Percentiles rank a stretch among this genome's conserved stretches.
phyloP scores from a whole-genome alignment of 139 green algal species.

The Micractinium conductrix region DNA sequence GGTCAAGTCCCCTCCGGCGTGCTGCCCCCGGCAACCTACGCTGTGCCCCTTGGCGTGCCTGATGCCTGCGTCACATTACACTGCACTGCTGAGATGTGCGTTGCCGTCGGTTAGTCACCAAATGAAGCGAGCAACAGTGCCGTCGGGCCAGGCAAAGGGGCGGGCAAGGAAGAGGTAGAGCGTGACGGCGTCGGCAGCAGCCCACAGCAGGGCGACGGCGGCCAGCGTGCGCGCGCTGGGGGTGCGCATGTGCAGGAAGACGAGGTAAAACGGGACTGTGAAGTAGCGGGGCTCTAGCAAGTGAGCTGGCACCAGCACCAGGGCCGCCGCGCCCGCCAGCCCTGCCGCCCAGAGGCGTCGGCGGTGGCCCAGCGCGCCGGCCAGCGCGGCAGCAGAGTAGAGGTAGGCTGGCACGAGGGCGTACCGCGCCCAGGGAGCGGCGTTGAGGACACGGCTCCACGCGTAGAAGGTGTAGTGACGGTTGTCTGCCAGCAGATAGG shows the following conservation, averaged over 20 bases:
- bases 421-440: constrained; percentile 35
- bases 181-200: constrained; percentile 59
- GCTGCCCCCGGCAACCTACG: no score
- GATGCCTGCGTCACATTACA: no score
- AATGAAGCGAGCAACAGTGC: constrained; percentile 84
- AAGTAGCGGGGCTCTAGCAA: constrained; percentile 95
- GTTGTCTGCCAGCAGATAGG: constrained; percentile 96
- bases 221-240: background rate
- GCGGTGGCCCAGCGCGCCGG: constrained; percentile 33
- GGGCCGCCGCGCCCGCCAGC: constrained; percentile 40
- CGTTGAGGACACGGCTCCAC: constrained; percentile 71
- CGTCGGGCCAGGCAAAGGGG: constrained; percentile 80
- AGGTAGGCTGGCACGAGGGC: constrained; percentile 64
- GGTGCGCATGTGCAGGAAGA: constrained; percentile 61
- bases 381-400: constrained; percentile 41
- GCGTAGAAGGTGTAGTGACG: constrained; percentile 96
- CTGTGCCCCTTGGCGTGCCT: no score
- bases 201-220: constrained; percentile 34
- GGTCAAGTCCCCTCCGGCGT: no score
- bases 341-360: constrained; percentile 48
- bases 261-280: constrained; percentile 67
- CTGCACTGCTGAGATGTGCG: no score
- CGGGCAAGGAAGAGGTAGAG: constrained; percentile 77
- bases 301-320: constrained; percentile 79
- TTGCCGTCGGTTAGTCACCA: no score